A percentile compares a stretch with the other conserved stretches of the same genome.
phyloP scores from a whole-genome alignment of 2,329 filamentous ascomycete species.

The Salinomyces thailandicus region DNA sequence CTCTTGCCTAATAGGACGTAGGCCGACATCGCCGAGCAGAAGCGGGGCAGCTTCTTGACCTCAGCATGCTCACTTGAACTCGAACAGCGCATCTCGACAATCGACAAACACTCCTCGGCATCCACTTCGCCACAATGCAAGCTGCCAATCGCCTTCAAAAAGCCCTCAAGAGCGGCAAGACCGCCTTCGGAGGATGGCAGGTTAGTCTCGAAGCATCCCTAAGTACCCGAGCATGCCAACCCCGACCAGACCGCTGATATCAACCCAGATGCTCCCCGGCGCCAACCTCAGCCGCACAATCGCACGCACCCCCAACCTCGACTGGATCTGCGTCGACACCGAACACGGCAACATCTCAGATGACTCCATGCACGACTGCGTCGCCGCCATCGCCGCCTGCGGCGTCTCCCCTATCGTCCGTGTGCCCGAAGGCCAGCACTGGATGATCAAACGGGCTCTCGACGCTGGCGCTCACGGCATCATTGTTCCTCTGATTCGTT shows the following conservation, averaged over 20 bases:
- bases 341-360: conserved; percentile 46
- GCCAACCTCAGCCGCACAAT: conserved; percentile 45
- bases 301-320: conserved; percentile 44
- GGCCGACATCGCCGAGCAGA: neutral
- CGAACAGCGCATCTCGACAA: too few relatives aligned
- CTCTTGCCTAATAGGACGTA: neutral
- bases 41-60: neutral
- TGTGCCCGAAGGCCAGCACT: conserved; percentile 47
- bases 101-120: too few relatives aligned
- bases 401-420: conserved; percentile 35
- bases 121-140: conserved; percentile 42
- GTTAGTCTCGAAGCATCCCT: too few relatives aligned
- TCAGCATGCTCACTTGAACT: too few relatives aligned
- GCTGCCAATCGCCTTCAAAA: conserved; percentile 44
- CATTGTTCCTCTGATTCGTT: conserved; percentile 39
- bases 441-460: conserved; percentile 53
- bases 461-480: conserved; percentile 51
- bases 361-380: conserved; percentile 45
- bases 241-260: neutral
- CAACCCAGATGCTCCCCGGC: conserved; percentile 39
- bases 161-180: conserved; percentile 39
- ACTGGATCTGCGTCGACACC: conserved; percentile 26
- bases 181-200: conserved; percentile 49
- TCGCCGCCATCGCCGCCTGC: conserved; percentile 38
- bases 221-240: too few relatives aligned